Base-by-base conservation (phyloP, 192 early-diverging fungal genomes). In the Linnemannia exigua region DNA sequence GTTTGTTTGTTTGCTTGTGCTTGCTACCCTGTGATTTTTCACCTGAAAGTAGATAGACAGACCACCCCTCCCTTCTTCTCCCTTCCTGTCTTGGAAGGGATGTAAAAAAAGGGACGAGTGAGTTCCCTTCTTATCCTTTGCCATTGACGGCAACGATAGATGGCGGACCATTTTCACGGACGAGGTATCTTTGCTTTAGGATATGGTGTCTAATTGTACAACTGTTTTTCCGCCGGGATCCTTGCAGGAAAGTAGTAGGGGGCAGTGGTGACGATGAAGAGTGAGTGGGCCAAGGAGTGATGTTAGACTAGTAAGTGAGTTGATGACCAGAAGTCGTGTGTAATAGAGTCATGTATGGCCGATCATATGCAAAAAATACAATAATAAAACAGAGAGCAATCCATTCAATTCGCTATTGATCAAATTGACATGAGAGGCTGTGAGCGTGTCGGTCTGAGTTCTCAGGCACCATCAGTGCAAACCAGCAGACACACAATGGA, bases 11-110 rank as follows among this genome's bases (percentile, higher is more conserved):
- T 63, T 31, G 58, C 12, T 31, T 63, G 58, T 31, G 25, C 4
- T 61, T 61, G 54, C 22, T 63, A 58, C 36, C 77, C 69, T 78
- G 77, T 78, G 77, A 78, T 78, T 78, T 58, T 78, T 78, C 77
- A 78, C 77, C 77, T 78, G 77, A 78, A 78, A 78, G 77, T 52
- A 44, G 38, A 54, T 31, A 28, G 20, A 67, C 54, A 54, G 31
- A 38, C 54, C n/a, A 20, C 35, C 35, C 20, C 31, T 67, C 14
- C 68, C 38, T 9, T 15, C 12, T 28, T 20, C 68, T 14, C 16
- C 67, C 16, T 7, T 70, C n/a, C 68, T 20, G 38, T 25, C 68
- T 8, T 14, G 28, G 16, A 2, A 3, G 20, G 58, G n/a, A n/a
- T n/a, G n/a, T n/a, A n/a, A 61, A 61, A 14, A 61, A 61, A 61